Conservation (phyloP, 192 early-diverging fungal species). For the Backusella sp. region DNA sequence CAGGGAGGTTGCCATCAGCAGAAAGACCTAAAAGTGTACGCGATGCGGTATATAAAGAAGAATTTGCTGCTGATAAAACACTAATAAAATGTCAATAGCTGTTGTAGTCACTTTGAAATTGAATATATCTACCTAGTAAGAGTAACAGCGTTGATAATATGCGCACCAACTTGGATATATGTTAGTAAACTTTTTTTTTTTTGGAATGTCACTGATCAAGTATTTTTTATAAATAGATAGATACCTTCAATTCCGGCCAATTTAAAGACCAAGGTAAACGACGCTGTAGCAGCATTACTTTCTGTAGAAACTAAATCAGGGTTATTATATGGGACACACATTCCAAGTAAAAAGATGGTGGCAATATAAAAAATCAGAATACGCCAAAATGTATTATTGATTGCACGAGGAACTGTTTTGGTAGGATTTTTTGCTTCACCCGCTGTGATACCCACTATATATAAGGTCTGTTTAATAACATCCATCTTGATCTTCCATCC, state of each 20-base stretch:
- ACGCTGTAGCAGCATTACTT: constrained; percentile 53
- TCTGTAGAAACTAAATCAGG: constrained; percentile 44
- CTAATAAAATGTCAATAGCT: background rate
- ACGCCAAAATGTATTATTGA: constrained; percentile 82
- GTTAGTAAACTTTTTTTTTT: too few relatives aligned
- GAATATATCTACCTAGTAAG: constrained; percentile 31
- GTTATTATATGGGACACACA: constrained; percentile 68
- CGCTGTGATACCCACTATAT: constrained; percentile 77
- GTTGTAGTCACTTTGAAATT: constrained; percentile 2
- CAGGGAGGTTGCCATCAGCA: constrained; percentile 69
- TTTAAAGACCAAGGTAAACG: constrained; percentile 65
- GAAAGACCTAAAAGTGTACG: constrained; percentile 77
- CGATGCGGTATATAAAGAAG: constrained; percentile 76
- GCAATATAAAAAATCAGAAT: constrained; percentile 80
- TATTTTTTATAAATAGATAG: too few relatives aligned
- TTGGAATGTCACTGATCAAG: too few relatives aligned
- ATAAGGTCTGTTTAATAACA: background rate
- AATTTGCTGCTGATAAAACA: constrained; percentile 72
- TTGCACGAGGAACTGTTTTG: constrained; percentile 71
- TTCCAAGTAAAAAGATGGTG: constrained; percentile 79
- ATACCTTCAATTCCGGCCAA: constrained; percentile 39
- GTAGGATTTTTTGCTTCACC: constrained; percentile 87
- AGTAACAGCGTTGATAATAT: constrained; percentile 70
- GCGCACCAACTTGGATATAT: constrained; percentile 47
- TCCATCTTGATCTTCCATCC: background rate